These are phyloP conservation scores for Zymoseptoria tritici DNA, from an alignment of 2,329 filamentous ascomycete species.

Conservation along the genomic window DNA sequence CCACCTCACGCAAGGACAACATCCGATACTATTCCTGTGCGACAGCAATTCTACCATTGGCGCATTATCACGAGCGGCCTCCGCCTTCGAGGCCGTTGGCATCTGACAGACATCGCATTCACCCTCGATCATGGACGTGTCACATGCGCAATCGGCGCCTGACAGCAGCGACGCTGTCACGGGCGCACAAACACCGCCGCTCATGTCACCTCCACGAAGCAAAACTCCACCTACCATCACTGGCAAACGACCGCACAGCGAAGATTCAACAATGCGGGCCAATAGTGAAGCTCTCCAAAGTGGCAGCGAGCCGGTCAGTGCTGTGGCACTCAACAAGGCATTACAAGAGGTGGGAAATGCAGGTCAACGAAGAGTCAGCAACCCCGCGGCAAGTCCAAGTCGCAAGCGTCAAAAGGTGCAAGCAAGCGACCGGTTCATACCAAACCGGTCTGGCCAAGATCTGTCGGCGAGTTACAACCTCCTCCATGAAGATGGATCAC, in stretches of 20 bases:
- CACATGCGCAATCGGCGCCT: conserved; percentile 5
- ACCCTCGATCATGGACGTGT: conserved; percentile 8
- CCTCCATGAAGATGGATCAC: conserved; percentile 85
- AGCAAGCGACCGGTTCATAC: conserved; percentile 69
- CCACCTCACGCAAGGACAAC: background rate
- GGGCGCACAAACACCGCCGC: conserved; percentile 36
- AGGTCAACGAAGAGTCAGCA: conserved; percentile 50
- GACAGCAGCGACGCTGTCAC: background rate
- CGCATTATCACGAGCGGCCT: background rate
- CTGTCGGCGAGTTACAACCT: conserved; percentile 87
- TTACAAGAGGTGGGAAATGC: conserved; percentile 55
- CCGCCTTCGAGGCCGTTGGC: background rate
- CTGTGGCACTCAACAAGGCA: conserved; percentile 52
- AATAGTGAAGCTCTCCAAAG: conserved; percentile 22
- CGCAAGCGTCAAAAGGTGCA: conserved; percentile 62
- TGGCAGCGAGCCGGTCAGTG: conserved; percentile 50
- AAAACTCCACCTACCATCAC: conserved; percentile 53
- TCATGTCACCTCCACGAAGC: conserved; percentile 50
- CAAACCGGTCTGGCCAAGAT: conserved; percentile 86
- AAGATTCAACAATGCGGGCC: conserved; percentile 16
- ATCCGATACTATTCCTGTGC: background rate
- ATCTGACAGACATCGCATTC: background rate
- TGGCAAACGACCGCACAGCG: conserved; percentile 38
- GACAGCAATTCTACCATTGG: background rate
- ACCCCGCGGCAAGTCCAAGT: conserved; percentile 58